Evolutionary conservation across 2,329 filamentous ascomycete genomes (phyloP), one percentile per base, ranked within the genome.

Genomic region (Cercospora berteroae): DNA sequence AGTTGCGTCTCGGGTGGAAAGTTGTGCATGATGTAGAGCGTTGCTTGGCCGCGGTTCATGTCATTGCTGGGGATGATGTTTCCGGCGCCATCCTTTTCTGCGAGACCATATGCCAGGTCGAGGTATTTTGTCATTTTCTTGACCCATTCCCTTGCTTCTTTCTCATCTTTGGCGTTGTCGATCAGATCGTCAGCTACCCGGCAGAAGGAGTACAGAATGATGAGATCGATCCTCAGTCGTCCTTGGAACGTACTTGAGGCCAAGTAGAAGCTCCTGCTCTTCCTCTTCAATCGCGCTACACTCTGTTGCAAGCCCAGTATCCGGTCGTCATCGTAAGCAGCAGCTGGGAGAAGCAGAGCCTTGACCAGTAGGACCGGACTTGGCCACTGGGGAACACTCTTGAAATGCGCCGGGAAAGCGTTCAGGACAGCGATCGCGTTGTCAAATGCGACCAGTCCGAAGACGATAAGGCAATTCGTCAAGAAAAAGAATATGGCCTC

Each of bases 211-310:
- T 92, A 92, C 4, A 93, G 79, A 1, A 90, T 78, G 27, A 91
- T 84, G 12, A 93, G 76, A 71, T 93, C 90, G 31, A 89, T 87
- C 5, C 90, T 84, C 7, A 93, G 80, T 25, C 87, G 84, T 1
- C 89, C 89, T 44, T 87, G 83, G 70, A 93, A 93, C 0, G 88
- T 86, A 0, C 88, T 86, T 69, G 88, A 91, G 0, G 90, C 90
- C 5, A 93, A 80, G 71, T 90, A 91, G 76, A 93, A 92, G 72
- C 89, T 92, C 58, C 89, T 84, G 71, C 89, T 92, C 74, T 92
- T 92, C 64, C 81, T 82, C 60, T 83, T 79, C 7, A 92, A 79
- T 6, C 87, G 83, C 0, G 74, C 71, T 0, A 89, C 85, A 0
- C 89, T 88, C 69, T 90, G 85, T 31, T 82, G 78, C 6, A 92